A percentile compares a stretch with the other conserved stretches of the same genome.
These are phyloP conservation scores for Kockiozyma suomiensis DNA, from an alignment of 805 yeast species.

Conservation along the genomic window DNA sequence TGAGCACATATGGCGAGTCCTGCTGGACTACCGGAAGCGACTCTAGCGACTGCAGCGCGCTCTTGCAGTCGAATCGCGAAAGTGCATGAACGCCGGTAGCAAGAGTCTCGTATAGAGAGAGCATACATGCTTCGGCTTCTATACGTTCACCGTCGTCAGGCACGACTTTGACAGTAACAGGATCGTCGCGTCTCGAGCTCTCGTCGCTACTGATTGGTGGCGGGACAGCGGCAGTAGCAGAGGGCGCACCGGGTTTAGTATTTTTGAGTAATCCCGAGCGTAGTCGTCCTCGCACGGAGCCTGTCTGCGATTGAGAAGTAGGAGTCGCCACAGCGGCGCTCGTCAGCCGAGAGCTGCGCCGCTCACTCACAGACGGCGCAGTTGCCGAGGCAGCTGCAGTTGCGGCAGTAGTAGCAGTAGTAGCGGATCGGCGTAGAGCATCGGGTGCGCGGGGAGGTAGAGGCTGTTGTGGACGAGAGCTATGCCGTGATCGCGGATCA, in stretches of 20 bases:
- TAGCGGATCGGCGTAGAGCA: neutral
- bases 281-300: neutral
- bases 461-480: no score
- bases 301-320: neutral
- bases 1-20: conserved; percentile 81
- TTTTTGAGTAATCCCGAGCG: neutral
- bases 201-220: neutral
- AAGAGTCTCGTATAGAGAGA: conserved; percentile 29
- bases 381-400: neutral
- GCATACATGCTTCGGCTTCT: conserved; percentile 28
- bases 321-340: neutral
- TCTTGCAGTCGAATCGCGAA: conserved; percentile 68
- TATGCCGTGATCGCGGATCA: neutral
- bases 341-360: neutral
- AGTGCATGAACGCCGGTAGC: conserved; percentile 30
- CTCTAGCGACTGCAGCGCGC: conserved; percentile 71
- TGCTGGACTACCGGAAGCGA: conserved; percentile 64
- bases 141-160: conserved; percentile 29
- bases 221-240: neutral
- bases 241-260: neutral
- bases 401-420: neutral
- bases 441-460: neutral
- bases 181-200: neutral
- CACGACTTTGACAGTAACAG: conserved; percentile 18
- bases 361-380: neutral